Percentiles rank a stretch among this genome's conserved stretches.
Conservation (phyloP, 129 eudicot species). For the Flaveria sonorensis region DNA sequence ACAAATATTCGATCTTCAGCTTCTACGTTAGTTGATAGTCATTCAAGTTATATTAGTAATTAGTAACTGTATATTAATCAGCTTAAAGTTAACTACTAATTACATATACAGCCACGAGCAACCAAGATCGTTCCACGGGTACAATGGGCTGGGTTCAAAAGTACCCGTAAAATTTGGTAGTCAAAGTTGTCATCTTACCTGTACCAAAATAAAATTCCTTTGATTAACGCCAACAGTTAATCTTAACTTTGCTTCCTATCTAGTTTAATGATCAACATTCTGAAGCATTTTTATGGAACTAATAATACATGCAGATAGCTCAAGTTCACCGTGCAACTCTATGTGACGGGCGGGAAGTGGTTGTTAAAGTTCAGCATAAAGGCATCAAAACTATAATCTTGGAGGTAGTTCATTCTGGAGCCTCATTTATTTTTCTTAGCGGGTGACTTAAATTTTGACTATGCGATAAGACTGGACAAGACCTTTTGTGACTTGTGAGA, state of each 20-base stretch:
- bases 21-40: background rate
- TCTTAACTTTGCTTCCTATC: background rate
- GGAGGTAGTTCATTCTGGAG: conserved; percentile 55
- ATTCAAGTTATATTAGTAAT: background rate
- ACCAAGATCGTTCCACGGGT: background rate
- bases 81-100: background rate
- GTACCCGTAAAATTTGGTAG: background rate
- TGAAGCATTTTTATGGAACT: background rate
- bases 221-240: background rate
- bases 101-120: background rate
- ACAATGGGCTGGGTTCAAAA: background rate
- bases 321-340: conserved; percentile 98
- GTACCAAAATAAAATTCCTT: background rate
- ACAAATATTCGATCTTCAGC: no score
- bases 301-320: conserved; percentile 64
- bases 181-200: background rate
- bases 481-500: conserved; percentile 1
- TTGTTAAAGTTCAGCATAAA: conserved; percentile 95
- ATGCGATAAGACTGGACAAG: background rate
- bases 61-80: background rate
- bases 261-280: background rate
- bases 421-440: background rate
- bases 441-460: background rate
- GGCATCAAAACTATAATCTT: conserved; percentile 79
- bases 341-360: conserved; percentile 82